Percentiles rank a stretch among this genome's conserved stretches.
Evolutionary conservation across 2,329 filamentous ascomycete genomes (phyloP).

Genomic region (Thermomyces lanuginosus): DNA sequence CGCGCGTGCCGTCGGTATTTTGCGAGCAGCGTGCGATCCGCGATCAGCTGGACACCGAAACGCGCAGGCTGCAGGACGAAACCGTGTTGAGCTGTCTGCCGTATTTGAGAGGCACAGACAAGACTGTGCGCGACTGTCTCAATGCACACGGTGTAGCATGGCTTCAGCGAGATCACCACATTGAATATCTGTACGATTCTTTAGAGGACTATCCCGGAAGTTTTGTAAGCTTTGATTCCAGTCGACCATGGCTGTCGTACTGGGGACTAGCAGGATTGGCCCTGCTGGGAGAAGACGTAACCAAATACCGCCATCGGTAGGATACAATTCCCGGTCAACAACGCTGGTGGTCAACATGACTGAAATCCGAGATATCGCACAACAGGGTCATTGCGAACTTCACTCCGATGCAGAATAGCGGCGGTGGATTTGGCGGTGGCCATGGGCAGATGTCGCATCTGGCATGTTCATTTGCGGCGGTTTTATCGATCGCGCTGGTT

Average conservation of each 20-base stretch:
- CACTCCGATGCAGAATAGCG: conserved; percentile 60
- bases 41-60: conserved; percentile 51
- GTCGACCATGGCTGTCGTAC: conserved; percentile 85
- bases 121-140: conserved; percentile 34
- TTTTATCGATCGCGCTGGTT: conserved; percentile 63
- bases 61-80: conserved; percentile 50
- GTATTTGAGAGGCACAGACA: conserved; percentile 40
- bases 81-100: conserved; percentile 55
- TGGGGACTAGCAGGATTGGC: conserved; percentile 68
- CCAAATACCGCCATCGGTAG: conserved; percentile 46
- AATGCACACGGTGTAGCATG: conserved; percentile 60
- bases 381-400: conserved; percentile 54
- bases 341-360: too few relatives aligned
- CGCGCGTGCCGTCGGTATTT: conserved; percentile 21
- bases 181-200: conserved; percentile 32
- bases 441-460: conserved; percentile 79
- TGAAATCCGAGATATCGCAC: too few relatives aligned
- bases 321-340: conserved; percentile 8
- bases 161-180: conserved; percentile 47
- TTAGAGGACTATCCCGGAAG: conserved; percentile 46
- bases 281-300: conserved; percentile 58
- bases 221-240: conserved; percentile 66
- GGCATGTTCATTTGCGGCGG: conserved; percentile 71
- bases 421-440: conserved; percentile 85
- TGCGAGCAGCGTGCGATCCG: conserved; percentile 41